Percentiles rank a stretch among this genome's conserved stretches.
Evolutionary conservation across 2,329 filamentous ascomycete species (phyloP).

Genomic region (Hortaea sp.): DNA sequence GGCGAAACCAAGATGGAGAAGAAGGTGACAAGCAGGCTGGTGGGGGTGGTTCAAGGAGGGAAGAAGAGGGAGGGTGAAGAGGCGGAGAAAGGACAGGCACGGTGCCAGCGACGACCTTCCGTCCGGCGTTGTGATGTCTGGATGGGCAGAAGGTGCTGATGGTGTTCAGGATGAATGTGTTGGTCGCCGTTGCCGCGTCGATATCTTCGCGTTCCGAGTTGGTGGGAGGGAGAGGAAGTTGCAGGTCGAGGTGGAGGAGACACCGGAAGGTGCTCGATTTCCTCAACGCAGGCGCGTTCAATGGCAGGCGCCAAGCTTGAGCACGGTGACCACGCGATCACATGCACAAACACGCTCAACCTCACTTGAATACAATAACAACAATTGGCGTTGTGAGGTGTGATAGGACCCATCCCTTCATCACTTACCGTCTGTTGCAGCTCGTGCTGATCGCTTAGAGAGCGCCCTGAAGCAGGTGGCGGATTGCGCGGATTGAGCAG

Average conservation of each 20-base stretch:
- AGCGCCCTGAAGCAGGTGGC: too few relatives aligned
- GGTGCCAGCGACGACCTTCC: neutral
- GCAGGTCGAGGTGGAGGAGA: slow-evolving; percentile 4
- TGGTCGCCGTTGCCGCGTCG: slow-evolving; percentile 2
- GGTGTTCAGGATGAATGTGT: neutral
- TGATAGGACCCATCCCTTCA: too few relatives aligned
- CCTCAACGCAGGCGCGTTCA: slow-evolving; percentile 1
- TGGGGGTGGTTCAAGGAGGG: slow-evolving; percentile 4
- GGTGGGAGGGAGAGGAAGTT: neutral
- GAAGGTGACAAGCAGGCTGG: neutral
- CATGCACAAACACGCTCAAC: slow-evolving; percentile 3
- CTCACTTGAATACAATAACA: neutral
- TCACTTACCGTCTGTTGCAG: too few relatives aligned
- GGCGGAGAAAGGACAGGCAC: neutral
- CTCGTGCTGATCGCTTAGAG: too few relatives aligned
- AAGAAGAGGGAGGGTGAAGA: slow-evolving; percentile 4
- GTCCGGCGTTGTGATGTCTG: neutral
- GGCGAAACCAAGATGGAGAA: slow-evolving; percentile 9
- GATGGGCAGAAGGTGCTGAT: neutral
- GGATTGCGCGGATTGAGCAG: too few relatives aligned
- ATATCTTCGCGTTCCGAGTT: neutral
- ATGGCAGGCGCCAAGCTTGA: slow-evolving; percentile 1
- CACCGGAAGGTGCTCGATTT: slow-evolving; percentile 2
- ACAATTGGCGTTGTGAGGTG: too few relatives aligned
- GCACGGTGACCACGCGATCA: slow-evolving; percentile 2